These are phyloP conservation scores for Tricholomella constricta DNA, from an alignment of 768 basidiomycete genomes.

Conservation along the genomic window DNA sequence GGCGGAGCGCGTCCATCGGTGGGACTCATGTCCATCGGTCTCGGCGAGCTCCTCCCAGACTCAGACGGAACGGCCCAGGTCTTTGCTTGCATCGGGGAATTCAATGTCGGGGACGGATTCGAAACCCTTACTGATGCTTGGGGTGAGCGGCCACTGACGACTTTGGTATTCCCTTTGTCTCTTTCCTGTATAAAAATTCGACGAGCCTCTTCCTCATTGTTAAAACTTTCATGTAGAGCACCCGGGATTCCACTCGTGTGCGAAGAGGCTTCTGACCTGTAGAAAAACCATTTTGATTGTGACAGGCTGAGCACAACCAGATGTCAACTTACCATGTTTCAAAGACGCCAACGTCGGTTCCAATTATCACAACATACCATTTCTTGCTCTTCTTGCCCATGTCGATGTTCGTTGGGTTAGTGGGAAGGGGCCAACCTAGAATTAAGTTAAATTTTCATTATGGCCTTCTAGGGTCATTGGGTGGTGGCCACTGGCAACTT, in stretches of 20 bases:
- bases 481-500: too few species aligned
- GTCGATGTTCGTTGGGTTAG: too few species aligned
- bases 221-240: slow-evolving; percentile 44
- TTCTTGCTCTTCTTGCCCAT: slow-evolving; percentile 35
- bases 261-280: slow-evolving; percentile 48
- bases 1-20: background rate
- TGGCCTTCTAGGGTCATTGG: too few species aligned
- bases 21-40: slow-evolving; percentile 3
- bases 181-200: slow-evolving; percentile 30
- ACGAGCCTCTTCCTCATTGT: slow-evolving; percentile 42
- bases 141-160: slow-evolving; percentile 19
- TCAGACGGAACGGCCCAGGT: background rate
- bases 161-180: slow-evolving; percentile 29
- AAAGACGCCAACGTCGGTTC: slow-evolving; percentile 41
- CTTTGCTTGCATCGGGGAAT: background rate
- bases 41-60: slow-evolving; percentile 13
- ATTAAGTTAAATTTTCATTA: too few species aligned
- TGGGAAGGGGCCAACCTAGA: too few species aligned
- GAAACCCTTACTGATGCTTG: background rate
- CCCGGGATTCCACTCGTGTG: slow-evolving; percentile 45
- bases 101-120: background rate
- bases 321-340: slow-evolving; percentile 33
- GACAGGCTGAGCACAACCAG: background rate
- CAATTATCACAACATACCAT: slow-evolving; percentile 45
- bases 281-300: background rate